Evolutionary conservation across 352 stramenopile genomes (phyloP), one percentile per base, ranked within the genome.

Genomic region (Albugo laibachii): DNA sequence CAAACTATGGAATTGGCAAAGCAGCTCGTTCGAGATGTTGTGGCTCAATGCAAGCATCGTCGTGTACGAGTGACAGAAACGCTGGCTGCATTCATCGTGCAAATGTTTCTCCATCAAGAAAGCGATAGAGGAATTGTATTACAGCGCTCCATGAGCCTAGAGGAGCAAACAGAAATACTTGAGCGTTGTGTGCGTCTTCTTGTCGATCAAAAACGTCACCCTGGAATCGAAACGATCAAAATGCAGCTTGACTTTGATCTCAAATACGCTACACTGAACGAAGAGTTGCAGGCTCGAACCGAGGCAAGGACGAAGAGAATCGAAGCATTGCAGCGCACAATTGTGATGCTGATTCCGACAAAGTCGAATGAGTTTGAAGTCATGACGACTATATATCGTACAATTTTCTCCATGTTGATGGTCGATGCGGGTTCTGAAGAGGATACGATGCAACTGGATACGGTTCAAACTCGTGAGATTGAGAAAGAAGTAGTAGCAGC

Each of bases 231-330:
- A 61, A 89, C 80, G n/a, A 76, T 96, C 51, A 95, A 94, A 56
- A 97, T 96, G 83, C 88, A 97, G 62, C 83, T 96, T 38, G 83
- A 82, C 44, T 96, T 96, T 51, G 88, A 97, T 56, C 82, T 74
- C 20, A 82, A 71, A 37, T 95, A 95, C 59, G 76, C 91, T 5
- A 82, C 85, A 31, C 54, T 82, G 0, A 74, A 87, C 41, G 73
- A 92, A 37, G 61, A 71, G 31, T 45, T 96, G 35, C 63, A 76
- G 3, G 55, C 61, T 34, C 66, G 69, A 16, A 61, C 66, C 1
- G 64, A 78, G 19, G 60, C 57, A 37, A 75, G 84, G 31, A 58
- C 73, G 13, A 69, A 79, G 39, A 62, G 66, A 0, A 55, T 92
- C 6, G 55, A 57, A 11, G 70, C 73, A 13, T 47, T 95, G 24